Percentiles rank a stretch among this genome's conserved stretches.
Conservation (phyloP, 148 eudicot genomes). For the Vaccinium myrtillus region DNA sequence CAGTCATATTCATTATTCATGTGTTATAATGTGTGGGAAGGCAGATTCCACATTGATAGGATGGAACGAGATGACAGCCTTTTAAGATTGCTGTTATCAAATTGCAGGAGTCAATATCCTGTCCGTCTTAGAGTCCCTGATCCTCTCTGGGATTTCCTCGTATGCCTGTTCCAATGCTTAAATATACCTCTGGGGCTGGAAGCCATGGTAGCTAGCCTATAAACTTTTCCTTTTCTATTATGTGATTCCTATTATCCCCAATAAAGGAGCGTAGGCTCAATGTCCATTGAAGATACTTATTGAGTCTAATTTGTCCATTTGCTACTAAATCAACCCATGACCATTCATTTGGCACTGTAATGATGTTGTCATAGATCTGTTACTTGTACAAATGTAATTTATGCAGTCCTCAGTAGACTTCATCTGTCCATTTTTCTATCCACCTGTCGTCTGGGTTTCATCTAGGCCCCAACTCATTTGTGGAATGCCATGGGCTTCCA, state of each 20-base stretch:
- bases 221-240: background rate
- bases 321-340: background rate
- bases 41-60: slow-evolving; percentile 1
- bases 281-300: background rate
- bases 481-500: background rate
- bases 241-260: background rate
- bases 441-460: background rate
- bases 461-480: background rate
- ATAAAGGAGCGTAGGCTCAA: background rate
- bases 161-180: background rate
- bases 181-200: slow-evolving; percentile 1
- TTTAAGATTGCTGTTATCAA: background rate
- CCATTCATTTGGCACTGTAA: background rate
- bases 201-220: slow-evolving; percentile 2
- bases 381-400: background rate
- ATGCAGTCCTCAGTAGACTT: background rate
- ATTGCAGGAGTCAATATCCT: background rate
- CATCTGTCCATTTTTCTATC: background rate
- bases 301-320: background rate
- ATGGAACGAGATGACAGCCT: background rate
- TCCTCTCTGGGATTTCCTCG: background rate
- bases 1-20: slow-evolving; percentile 4
- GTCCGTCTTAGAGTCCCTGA: background rate
- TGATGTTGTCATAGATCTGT: background rate
- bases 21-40: background rate